Percentiles rank a stretch among this genome's conserved stretches.
Conservation (phyloP, 2,329 filamentous ascomycete species). For the Neofusicoccum ribis region DNA sequence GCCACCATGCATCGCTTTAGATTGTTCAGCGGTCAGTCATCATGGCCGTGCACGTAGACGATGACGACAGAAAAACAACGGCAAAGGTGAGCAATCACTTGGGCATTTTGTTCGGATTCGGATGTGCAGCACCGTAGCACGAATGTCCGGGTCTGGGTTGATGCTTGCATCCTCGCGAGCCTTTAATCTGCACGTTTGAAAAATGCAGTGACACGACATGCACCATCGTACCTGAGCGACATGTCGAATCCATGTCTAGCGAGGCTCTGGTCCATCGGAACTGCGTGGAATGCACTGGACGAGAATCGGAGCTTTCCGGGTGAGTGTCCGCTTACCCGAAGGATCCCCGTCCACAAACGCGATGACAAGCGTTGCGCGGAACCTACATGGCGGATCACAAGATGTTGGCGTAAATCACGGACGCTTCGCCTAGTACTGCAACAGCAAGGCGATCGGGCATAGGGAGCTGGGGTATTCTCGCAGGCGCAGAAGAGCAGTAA, state of each 20-base stretch:
- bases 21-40: not conserved
- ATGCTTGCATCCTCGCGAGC: not conserved
- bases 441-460: no score
- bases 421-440: no score
- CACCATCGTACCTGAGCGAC: no score
- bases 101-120: not conserved
- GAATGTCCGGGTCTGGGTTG: not conserved
- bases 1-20: not conserved
- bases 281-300: not conserved
- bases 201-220: no score
- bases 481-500: no score
- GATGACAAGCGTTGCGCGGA: not conserved
- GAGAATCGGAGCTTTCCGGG: constrained; percentile 8
- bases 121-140: not conserved
- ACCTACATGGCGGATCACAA: no score
- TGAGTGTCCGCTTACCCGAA: constrained; percentile 4
- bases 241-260: not conserved
- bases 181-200: not conserved
- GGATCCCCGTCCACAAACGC: not conserved
- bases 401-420: no score
- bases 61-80: no score
- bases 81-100: no score
- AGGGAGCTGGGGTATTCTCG: no score
- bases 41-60: not conserved
- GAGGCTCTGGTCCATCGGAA: not conserved